These are phyloP conservation scores for Epichloe typhina DNA, from an alignment of 2,329 filamentous ascomycete genomes.

Conservation along the genomic window DNA sequence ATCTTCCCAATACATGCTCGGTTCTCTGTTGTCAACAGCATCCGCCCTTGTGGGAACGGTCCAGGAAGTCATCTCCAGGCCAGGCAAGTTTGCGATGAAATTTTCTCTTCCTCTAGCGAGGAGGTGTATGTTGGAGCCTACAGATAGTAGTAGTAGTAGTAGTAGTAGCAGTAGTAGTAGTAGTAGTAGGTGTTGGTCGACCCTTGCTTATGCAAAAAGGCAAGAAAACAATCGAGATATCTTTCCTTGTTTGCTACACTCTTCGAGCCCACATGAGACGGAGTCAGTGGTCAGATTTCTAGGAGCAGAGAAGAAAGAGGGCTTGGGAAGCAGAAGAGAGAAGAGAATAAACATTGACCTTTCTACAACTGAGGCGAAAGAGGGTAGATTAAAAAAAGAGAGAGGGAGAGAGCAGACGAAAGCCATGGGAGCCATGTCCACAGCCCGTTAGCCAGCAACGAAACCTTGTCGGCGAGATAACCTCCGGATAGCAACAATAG, in stretches of 20 bases:
- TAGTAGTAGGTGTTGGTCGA: neutral
- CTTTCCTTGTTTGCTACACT: neutral
- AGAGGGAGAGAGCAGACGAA: neutral
- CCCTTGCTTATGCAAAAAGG: neutral
- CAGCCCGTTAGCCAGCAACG: neutral
- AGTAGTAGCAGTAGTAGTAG: neutral
- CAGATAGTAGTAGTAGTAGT: neutral
- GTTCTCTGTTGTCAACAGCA: slow-evolving; percentile 20
- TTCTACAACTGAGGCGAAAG: neutral
- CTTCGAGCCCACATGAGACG: neutral
- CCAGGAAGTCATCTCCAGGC: slow-evolving; percentile 22
- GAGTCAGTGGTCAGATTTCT: neutral
- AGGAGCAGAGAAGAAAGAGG: neutral
- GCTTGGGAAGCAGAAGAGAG: neutral
- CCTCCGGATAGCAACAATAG: slow-evolving; percentile 7
- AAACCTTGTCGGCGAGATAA: slow-evolving; percentile 5
- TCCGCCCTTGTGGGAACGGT: slow-evolving; percentile 21
- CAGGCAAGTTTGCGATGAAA: neutral
- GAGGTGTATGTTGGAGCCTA: neutral
- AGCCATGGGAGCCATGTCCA: slow-evolving; percentile 2
- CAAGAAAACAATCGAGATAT: neutral
- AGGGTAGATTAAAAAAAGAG: neutral
- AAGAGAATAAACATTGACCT: neutral
- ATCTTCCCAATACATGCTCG: slow-evolving; percentile 23
- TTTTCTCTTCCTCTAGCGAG: too few relatives aligned